Conservation (phyloP, 208 protist species). For the Trypanosoma cruzi region DNA sequence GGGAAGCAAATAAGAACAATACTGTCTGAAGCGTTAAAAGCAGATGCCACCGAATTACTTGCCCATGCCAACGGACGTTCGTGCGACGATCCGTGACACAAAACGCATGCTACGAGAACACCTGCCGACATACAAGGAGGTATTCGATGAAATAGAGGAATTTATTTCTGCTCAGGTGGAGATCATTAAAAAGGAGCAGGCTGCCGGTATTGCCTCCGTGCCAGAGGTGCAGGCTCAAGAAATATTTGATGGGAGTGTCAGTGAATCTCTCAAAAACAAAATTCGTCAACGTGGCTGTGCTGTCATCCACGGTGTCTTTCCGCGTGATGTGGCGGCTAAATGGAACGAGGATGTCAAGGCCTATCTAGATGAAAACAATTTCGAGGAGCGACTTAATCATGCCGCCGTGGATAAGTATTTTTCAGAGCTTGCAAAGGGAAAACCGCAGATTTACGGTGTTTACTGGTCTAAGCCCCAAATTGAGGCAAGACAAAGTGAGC, state of each 20-base stretch:
- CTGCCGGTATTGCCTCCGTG: not conserved
- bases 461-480: constrained; percentile 8
- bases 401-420: constrained; percentile 4
- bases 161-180: not conserved
- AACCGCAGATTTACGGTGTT: constrained; percentile 3
- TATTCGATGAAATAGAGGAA: not conserved
- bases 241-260: not conserved
- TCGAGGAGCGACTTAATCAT: not conserved
- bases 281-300: not conserved
- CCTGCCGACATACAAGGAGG: not conserved
- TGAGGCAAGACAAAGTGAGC: not conserved
- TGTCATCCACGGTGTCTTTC: not conserved
- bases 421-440: not conserved
- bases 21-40: not conserved
- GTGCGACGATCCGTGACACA: not conserved
- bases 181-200: constrained; percentile 2
- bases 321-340: not conserved
- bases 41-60: not conserved
- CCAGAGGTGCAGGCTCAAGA: constrained; percentile 2
- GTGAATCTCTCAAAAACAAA: constrained; percentile 4
- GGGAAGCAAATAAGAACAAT: not conserved
- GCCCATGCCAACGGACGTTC: not conserved
- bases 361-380: constrained; percentile 1
- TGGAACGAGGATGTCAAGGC: constrained; percentile 6
- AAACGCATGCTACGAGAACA: constrained; percentile 4